Percentiles rank a stretch among this genome's conserved stretches.
Conservation (phyloP, 768 basidiomycete genomes). For the Termitomyces titanicus region DNA sequence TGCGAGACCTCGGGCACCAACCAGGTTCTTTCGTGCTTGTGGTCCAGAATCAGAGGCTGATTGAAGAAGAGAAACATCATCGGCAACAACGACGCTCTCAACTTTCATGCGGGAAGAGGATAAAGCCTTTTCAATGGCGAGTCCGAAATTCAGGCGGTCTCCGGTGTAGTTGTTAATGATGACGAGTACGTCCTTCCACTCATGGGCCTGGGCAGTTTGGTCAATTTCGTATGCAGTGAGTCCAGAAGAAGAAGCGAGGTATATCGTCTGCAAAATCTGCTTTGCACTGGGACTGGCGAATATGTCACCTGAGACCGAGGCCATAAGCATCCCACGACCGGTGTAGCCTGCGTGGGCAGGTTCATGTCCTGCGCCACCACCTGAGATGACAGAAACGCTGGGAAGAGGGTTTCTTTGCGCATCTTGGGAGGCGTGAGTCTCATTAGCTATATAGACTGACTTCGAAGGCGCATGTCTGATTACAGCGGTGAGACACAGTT, state of each 20-base stretch:
- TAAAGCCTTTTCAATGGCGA: slow-evolving; percentile 51
- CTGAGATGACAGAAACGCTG: slow-evolving; percentile 40
- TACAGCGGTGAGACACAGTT: background rate
- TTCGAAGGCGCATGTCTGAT: slow-evolving; percentile 33
- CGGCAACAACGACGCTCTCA: slow-evolving; percentile 47
- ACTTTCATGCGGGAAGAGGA: slow-evolving; percentile 29
- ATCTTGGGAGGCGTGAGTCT: slow-evolving; percentile 10
- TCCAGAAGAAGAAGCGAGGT: slow-evolving; percentile 36
- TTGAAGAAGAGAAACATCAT: slow-evolving; percentile 47
- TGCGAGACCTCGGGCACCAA: slow-evolving; percentile 47
- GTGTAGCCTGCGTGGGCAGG: slow-evolving; percentile 57
- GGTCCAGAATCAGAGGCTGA: slow-evolving; percentile 11
- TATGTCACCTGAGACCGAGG: slow-evolving; percentile 57
- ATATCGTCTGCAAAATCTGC: slow-evolving; percentile 48
- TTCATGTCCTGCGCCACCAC: slow-evolving; percentile 57
- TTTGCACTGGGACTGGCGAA: slow-evolving; percentile 62
- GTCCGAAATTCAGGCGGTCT: slow-evolving; percentile 56
- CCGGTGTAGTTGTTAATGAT: slow-evolving; percentile 51
- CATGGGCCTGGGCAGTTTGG: background rate
- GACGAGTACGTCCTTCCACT: slow-evolving; percentile 30
- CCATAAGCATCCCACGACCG: slow-evolving; percentile 52
- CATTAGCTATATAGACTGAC: slow-evolving; percentile 26
- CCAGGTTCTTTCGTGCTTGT: slow-evolving; percentile 23
- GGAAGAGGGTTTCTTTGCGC: background rate
- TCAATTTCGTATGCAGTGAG: background rate